Evolutionary conservation across 2,329 filamentous ascomycete genomes (phyloP).

Genomic region (Fusarium longipes): DNA sequence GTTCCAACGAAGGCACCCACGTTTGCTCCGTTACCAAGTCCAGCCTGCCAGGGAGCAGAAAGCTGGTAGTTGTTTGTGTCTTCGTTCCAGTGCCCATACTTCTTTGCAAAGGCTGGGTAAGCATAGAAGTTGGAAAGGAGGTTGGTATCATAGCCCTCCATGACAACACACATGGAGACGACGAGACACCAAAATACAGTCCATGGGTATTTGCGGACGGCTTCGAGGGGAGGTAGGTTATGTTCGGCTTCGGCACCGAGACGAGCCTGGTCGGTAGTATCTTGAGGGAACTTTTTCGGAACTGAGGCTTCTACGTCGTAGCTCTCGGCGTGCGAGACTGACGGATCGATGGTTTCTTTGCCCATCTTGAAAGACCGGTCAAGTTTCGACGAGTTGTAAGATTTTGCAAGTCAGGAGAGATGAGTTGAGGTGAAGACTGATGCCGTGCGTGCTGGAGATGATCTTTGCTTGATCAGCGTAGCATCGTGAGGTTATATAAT

Average conservation of each 20-base stretch:
- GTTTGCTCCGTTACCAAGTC: slow-evolving; percentile 56
- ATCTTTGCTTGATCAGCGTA: slow-evolving; percentile 4
- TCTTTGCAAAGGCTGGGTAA: slow-evolving; percentile 47
- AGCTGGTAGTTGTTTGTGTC: slow-evolving; percentile 52
- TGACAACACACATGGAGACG: slow-evolving; percentile 54
- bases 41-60: slow-evolving; percentile 62
- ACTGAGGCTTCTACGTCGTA: slow-evolving; percentile 17
- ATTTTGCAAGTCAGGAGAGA: background rate
- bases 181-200: slow-evolving; percentile 54
- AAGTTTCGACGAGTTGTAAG: background rate
- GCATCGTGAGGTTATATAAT: slow-evolving; percentile 29
- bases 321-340: slow-evolving; percentile 22
- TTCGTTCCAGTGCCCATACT: slow-evolving; percentile 48
- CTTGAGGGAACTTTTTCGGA: slow-evolving; percentile 1
- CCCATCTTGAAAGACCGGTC: background rate
- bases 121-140: slow-evolving; percentile 54
- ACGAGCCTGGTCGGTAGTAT: slow-evolving; percentile 26
- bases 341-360: slow-evolving; percentile 13
- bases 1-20: slow-evolving; percentile 63
- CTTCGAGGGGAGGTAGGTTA: slow-evolving; percentile 43
- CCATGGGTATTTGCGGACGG: slow-evolving; percentile 49
- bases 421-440: slow-evolving; percentile 14
- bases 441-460: background rate
- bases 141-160: slow-evolving; percentile 57
- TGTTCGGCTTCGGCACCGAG: slow-evolving; percentile 42